These are phyloP conservation scores for Nymphaea colorata DNA, from an alignment of 164 flowering plant species.

Conservation along the genomic window DNA sequence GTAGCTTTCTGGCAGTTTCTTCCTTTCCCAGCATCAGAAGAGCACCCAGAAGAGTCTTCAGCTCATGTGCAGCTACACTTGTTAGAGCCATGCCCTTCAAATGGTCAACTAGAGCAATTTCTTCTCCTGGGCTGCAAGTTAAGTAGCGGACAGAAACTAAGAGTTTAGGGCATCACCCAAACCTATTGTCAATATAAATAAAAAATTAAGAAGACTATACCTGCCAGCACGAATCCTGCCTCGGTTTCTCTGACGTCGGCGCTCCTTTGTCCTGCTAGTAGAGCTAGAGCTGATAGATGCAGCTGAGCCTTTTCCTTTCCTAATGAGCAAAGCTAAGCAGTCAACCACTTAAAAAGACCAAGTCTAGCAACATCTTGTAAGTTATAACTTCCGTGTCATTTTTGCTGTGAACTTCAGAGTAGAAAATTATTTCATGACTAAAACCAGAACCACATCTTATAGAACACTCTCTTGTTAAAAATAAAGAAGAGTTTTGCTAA, in stretches of 20 bases:
- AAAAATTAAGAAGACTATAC: conserved; percentile 18
- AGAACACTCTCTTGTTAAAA: too few species aligned
- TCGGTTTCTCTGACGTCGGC: conserved; percentile 53
- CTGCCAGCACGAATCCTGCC: conserved; percentile 98
- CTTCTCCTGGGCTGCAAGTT: conserved; percentile 73
- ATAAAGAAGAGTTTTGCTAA: too few species aligned
- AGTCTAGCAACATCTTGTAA: not conserved
- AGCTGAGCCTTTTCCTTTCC: conserved; percentile 53
- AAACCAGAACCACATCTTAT: too few species aligned
- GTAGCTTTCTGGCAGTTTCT: conserved; percentile 74
- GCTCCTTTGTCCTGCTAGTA: conserved; percentile 50
- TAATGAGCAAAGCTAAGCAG: conserved; percentile 13
- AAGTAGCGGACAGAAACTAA: not conserved
- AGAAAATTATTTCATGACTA: too few species aligned
- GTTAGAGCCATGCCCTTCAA: conserved; percentile 77
- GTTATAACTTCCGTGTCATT: too few species aligned
- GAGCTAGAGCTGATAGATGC: conserved; percentile 48
- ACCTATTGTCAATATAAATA: too few species aligned
- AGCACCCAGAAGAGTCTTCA: conserved; percentile 46
- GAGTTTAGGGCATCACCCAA: too few species aligned
- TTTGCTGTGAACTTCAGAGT: too few species aligned
- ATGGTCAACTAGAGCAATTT: conserved; percentile 85
- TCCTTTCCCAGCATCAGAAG: conserved; percentile 74
- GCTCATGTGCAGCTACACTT: conserved; percentile 54
- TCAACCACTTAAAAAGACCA: not conserved